Base-by-base conservation (phyloP, 352 stramenopile genomes). In the Pythium sukuiense region DNA sequence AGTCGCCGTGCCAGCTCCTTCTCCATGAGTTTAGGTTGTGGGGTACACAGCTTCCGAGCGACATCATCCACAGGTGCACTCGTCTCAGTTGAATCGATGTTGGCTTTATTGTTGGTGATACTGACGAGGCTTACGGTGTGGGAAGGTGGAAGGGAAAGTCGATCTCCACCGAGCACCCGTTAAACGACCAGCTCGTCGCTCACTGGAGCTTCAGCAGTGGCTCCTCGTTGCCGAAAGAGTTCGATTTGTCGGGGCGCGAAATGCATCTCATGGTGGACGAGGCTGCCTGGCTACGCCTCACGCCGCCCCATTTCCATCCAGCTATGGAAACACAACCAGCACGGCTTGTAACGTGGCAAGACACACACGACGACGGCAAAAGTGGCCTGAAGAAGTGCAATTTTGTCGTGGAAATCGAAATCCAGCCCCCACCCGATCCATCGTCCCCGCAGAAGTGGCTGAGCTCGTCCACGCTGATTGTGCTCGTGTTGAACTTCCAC, bases 401-500 rank as follows among this genome's bases (percentile, higher is more conserved):
- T 11, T 74, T 74, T 46, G 45, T 70, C 0, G 14, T 70, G 5
- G 68, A 74, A 30, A 43, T 74, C 14, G 11, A 74, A 37, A 33
- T 61, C 4, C 24, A 41, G n/a, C 56, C 50, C 9, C 3, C 39
- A 12, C 7, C 43, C 3, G 33, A 66, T 16, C 29, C 12, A 46
- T 24, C 39, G n/a, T 50, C 43, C 1, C 18, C 18, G 20, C 3
- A 29, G 8, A 50, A 50, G 43, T 2, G n/a, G 5, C 50, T n/a
- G 33, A 30, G 27, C 35, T 32, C 29, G 3, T 12, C 20, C 7
- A 43, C 45, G 9, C 4, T 50, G 12, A 30, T 83, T 12, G 49
- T 80, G 16, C 60, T 83, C 33, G 29, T 79, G 33, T 54, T 76
- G 46, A 83, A 83, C 18, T 77, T 80, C n/a, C 32, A 45, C 0